Evolutionary conservation across 2,329 filamentous ascomycete genomes (phyloP).

Genomic region (Rhinocladiella similis): DNA sequence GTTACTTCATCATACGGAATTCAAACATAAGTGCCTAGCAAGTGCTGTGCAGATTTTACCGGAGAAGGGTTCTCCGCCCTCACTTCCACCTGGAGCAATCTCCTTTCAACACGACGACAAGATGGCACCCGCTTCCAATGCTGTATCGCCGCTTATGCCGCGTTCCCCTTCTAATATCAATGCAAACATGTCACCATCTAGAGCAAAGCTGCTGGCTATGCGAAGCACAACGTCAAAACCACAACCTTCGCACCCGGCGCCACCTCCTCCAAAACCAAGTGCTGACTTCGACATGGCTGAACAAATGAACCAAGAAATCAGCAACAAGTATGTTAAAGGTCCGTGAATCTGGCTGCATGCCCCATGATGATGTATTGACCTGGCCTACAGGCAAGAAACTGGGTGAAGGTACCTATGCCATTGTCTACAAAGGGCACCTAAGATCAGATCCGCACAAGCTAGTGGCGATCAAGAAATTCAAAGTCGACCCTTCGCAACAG

Average conservation of each 20-base stretch:
- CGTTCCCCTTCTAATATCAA: slow-evolving; percentile 39
- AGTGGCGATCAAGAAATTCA: slow-evolving; percentile 68
- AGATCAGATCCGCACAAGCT: slow-evolving; percentile 68
- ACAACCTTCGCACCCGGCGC: slow-evolving; percentile 21
- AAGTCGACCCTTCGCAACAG: slow-evolving; percentile 55
- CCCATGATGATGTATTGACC: slow-evolving; percentile 2
- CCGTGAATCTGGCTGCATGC: slow-evolving; percentile 19
- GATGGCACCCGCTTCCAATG: slow-evolving; percentile 34
- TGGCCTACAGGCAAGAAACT: slow-evolving; percentile 71
- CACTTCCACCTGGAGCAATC: no score
- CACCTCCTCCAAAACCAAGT: slow-evolving; percentile 20
- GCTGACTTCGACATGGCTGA: slow-evolving; percentile 57
- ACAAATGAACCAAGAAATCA: slow-evolving; percentile 77
- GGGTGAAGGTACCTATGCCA: slow-evolving; percentile 94
- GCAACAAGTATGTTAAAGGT: slow-evolving; percentile 89
- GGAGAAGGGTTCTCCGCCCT: no score
- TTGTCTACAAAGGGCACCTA: slow-evolving; percentile 87
- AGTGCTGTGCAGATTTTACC: no score
- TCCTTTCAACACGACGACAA: not conserved
- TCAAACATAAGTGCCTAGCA: no score
- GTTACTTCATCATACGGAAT: no score
- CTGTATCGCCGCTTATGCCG: slow-evolving; percentile 44
- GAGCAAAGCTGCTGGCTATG: slow-evolving; percentile 37
- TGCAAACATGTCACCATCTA: slow-evolving; percentile 35
- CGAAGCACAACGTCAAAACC: slow-evolving; percentile 33